phyloP scores from a whole-genome alignment of 2,329 filamentous ascomycete genomes.

The Xylogone sp. region DNA sequence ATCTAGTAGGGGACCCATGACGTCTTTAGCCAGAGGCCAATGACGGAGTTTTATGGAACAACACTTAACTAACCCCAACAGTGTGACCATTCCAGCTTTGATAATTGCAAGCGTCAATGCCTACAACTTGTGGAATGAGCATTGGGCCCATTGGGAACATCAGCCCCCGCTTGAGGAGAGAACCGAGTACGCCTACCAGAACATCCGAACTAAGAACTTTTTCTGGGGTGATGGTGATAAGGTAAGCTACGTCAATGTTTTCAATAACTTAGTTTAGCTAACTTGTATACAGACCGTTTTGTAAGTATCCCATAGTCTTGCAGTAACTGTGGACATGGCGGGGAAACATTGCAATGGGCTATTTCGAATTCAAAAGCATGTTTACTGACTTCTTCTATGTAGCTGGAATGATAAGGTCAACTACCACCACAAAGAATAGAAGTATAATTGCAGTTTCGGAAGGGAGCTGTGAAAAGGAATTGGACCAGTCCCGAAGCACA shows the following conservation, averaged over 20 bases:
- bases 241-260: slow-evolving; percentile 45
- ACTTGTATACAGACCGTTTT: slow-evolving; percentile 53
- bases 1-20: slow-evolving; percentile 72
- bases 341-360: slow-evolving; percentile 8
- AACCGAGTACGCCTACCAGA: slow-evolving; percentile 93
- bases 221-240: slow-evolving; percentile 95
- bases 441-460: background rate
- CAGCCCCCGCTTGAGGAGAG: slow-evolving; percentile 85
- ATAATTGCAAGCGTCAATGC: slow-evolving; percentile 74
- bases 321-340: background rate
- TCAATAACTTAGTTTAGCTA: slow-evolving; percentile 8
- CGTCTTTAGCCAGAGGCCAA: background rate
- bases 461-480: too few species aligned
- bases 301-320: slow-evolving; percentile 42
- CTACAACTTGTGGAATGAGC: slow-evolving; percentile 87
- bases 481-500: background rate
- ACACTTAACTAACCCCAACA: slow-evolving; percentile 33
- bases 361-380: background rate
- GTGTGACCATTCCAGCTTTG: slow-evolving; percentile 71
- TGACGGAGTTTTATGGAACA: background rate
- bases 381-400: slow-evolving; percentile 13
- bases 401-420: slow-evolving; percentile 96
- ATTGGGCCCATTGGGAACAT: slow-evolving; percentile 95
- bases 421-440: slow-evolving; percentile 69
- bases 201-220: slow-evolving; percentile 95